These are phyloP conservation scores for Rhodosporidiobolus odoratus DNA, from an alignment of 768 basidiomycete species.

Conservation along the genomic window DNA sequence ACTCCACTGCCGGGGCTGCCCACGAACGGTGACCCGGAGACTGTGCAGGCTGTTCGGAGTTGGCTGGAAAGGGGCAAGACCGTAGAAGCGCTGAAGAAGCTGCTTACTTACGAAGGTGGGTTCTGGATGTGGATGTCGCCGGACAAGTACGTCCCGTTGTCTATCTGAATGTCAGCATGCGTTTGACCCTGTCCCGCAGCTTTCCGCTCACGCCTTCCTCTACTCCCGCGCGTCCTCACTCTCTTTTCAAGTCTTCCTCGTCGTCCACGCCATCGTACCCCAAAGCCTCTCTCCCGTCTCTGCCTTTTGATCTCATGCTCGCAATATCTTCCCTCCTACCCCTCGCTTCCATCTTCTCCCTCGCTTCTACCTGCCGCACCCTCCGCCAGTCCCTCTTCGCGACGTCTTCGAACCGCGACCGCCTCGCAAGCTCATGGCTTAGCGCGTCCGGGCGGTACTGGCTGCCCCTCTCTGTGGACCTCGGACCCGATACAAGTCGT, in stretches of 20 bases:
- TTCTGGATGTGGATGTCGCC: constrained; percentile 9
- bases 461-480: neutral
- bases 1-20: too few relatives aligned
- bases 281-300: neutral
- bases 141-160: neutral
- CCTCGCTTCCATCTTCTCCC: neutral
- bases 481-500: neutral
- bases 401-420: neutral
- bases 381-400: neutral
- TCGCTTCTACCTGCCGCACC: neutral
- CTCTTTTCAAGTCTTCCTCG: neutral
- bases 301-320: constrained; percentile 2
- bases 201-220: neutral
- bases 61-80: neutral
- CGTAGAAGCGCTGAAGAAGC: neutral
- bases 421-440: neutral
- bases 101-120: neutral
- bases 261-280: neutral
- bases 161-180: neutral
- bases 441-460: neutral
- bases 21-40: too few relatives aligned
- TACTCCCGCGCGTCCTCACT: neutral
- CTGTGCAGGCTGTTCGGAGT: neutral
- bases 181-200: neutral
- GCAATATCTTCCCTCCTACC: neutral